Evolutionary conservation across 768 basidiomycete genomes (phyloP), one percentile per base, ranked within the genome.

Genomic region (Podaxis sp.): DNA sequence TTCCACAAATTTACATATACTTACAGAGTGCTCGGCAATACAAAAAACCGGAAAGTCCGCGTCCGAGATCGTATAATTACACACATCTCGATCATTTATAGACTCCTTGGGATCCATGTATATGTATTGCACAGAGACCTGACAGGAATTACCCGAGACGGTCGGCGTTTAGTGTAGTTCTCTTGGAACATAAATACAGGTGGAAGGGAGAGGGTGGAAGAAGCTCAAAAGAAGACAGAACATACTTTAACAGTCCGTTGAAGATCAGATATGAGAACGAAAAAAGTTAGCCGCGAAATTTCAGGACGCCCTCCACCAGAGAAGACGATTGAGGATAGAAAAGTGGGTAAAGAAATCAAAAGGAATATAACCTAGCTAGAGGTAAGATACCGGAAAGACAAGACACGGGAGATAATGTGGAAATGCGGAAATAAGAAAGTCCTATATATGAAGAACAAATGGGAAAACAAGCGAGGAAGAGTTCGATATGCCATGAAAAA

Each of bases 401-500:
- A 59, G 26, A 44, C 17, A 40, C 19, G 19, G n/a, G n/a, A 49
- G 39, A 54, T 52, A 44, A 58, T 13, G 55, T 33, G 11, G 51
- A 58, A 22, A 66, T 59, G 44, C 33, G 30, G 38, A 63, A 53
- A 56, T 33, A 24, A 28, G 17, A 40, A 52, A 48, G n/a, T 33
- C 33, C 22, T 24, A 12, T 63, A 62, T 55, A 57, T 63, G 26
- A 55, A 51, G 6, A 54, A 61, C 59, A 61, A 53, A 61, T 53
- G 33, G 24, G 52, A 22, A 54, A 57, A 63, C 61, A 63, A 22
- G 26, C n/a, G 48, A 40, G 36, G 38, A 63, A 63, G 44, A 17
- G 57, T 62, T 65, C 57, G 61, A 52, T 53, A 52, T 53, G 51
- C 53, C 61, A n/a, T 51, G 57, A 24, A 63, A 61, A 51, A 56